Evolutionary conservation across 495 filamentous ascomycete species (phyloP).

Genomic region (Aspergillus funiculosus): DNA sequence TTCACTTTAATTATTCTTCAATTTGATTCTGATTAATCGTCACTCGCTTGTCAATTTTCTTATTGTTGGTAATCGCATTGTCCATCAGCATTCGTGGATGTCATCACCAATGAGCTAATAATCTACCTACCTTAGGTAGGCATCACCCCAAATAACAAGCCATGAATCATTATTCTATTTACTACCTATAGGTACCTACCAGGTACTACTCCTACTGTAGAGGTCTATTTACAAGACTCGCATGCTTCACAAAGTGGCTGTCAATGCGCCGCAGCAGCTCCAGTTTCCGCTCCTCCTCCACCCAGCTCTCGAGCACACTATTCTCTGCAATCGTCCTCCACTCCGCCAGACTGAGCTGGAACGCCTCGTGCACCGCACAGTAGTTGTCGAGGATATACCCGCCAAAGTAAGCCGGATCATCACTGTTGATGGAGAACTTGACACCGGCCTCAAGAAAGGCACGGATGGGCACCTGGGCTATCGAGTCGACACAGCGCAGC

Average conservation of each 20-base stretch:
- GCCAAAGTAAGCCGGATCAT: constrained; percentile 80
- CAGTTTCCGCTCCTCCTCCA: constrained; percentile 38
- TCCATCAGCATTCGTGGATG: too few relatives aligned
- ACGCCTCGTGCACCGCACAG: constrained; percentile 68
- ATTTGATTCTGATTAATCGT: too few relatives aligned
- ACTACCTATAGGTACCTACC: neutral
- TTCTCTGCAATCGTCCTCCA: constrained; percentile 59
- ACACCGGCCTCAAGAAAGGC: constrained; percentile 60
- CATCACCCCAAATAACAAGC: too few relatives aligned
- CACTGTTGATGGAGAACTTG: constrained; percentile 64
- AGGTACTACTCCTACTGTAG: neutral
- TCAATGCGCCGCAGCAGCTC: constrained; percentile 36
- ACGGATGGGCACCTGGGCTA: constrained; percentile 58
- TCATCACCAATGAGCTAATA: too few relatives aligned
- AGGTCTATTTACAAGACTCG: constrained; percentile 1
- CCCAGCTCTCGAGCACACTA: constrained; percentile 58
- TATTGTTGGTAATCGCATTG: too few relatives aligned
- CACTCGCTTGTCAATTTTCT: too few relatives aligned
- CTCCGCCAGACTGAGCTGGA: constrained; percentile 52
- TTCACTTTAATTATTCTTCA: too few relatives aligned
- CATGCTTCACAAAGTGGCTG: constrained; percentile 30
- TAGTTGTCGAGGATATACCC: constrained; percentile 73
- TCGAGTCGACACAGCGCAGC: constrained; percentile 50
- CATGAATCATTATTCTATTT: too few relatives aligned
- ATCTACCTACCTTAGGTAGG: too few relatives aligned